phyloP scores from a whole-genome alignment of 768 basidiomycete genomes.

The Steccherinum ochraceum region DNA sequence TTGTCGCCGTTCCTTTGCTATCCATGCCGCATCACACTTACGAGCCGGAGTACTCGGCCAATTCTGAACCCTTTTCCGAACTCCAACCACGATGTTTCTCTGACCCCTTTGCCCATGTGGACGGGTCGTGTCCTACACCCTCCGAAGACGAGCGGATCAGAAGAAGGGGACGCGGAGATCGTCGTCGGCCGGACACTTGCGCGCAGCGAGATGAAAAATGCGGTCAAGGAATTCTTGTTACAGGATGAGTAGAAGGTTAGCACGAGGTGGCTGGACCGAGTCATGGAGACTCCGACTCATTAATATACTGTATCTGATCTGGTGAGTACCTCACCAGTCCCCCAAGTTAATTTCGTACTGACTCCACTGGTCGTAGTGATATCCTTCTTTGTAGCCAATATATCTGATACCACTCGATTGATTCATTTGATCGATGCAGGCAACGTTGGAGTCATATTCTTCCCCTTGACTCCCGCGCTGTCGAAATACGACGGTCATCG shows the following conservation, averaged over 20 bases:
- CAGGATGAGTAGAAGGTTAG: slow-evolving; percentile 1
- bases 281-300: too few relatives aligned
- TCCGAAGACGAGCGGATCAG: background rate
- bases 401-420: too few relatives aligned
- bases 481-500: too few relatives aligned
- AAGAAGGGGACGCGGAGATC: background rate
- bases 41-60: slow-evolving; percentile 47
- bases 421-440: too few relatives aligned
- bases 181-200: slow-evolving; percentile 2
- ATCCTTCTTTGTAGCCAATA: too few relatives aligned
- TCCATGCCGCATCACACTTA: slow-evolving; percentile 54
- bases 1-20: slow-evolving; percentile 50
- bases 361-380: too few relatives aligned
- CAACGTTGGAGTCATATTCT: too few relatives aligned
- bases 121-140: background rate
- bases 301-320: too few relatives aligned
- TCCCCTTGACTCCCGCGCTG: too few relatives aligned
- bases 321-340: too few relatives aligned
- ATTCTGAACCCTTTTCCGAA: slow-evolving; percentile 5
- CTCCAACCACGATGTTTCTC: background rate
- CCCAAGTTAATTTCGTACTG: too few relatives aligned
- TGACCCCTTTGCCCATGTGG: slow-evolving; percentile 7
- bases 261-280: too few relatives aligned
- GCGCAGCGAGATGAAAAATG: slow-evolving; percentile 2
- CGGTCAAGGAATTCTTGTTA: slow-evolving; percentile 5